Percentiles rank a stretch among this genome's conserved stretches.
Evolutionary conservation across 495 filamentous ascomycete species (phyloP).

Genomic region (Neurospora sp.): DNA sequence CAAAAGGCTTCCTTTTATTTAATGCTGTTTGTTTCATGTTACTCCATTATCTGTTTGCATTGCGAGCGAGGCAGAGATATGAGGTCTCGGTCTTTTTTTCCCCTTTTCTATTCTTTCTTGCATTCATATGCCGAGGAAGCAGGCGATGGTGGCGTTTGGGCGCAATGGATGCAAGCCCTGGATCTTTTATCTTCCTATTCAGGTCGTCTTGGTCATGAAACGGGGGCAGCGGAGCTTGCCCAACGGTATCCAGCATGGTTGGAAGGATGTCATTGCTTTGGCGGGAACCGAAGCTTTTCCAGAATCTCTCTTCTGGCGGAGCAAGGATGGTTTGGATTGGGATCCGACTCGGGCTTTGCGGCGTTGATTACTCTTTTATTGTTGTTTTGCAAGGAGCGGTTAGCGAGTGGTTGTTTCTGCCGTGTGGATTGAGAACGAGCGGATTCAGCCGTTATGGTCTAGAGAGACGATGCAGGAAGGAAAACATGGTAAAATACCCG

Average conservation of each 20-base stretch:
- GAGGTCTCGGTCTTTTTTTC: not conserved
- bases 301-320: not conserved
- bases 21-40: conserved; percentile 10
- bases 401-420: not conserved
- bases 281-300: not conserved
- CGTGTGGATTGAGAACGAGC: not conserved
- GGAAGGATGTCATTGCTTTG: not conserved
- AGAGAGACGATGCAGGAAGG: not conserved
- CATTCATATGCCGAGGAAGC: not conserved
- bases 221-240: not conserved
- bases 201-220: not conserved
- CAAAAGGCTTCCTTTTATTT: not conserved
- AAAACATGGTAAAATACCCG: not conserved
- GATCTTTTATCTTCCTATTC: not conserved
- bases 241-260: not conserved
- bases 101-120: not conserved
- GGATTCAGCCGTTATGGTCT: not conserved
- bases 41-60: conserved; percentile 17
- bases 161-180: not conserved
- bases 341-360: not conserved
- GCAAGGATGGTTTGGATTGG: not conserved
- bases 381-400: not conserved
- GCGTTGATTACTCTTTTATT: not conserved
- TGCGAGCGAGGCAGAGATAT: conserved; percentile 10
- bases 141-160: not conserved